phyloP scores from a whole-genome alignment of 192 early-diverging fungal genomes.

The Podila horticola region DNA sequence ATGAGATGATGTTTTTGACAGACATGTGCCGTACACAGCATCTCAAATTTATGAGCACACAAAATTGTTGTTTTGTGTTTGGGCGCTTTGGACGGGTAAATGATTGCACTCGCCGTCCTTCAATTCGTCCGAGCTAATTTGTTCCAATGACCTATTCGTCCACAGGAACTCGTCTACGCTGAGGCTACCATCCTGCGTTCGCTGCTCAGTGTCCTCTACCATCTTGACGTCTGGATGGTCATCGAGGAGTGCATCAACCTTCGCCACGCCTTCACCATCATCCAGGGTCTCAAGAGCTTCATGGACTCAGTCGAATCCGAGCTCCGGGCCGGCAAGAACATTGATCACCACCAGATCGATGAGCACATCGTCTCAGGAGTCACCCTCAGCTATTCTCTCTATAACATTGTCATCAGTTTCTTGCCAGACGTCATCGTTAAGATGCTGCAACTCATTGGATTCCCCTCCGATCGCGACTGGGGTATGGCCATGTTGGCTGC shows the following conservation, averaged over 20 bases:
- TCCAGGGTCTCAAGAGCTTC: constrained; percentile 65
- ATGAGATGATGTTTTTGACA: neutral
- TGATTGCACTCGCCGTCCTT: no score
- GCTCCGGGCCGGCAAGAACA: constrained; percentile 56
- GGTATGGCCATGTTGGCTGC: constrained; percentile 78
- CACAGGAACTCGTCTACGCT: constrained; percentile 81
- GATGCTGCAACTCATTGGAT: constrained; percentile 87
- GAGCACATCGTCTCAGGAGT: constrained; percentile 87
- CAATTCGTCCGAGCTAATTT: no score
- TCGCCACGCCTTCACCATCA: constrained; percentile 72
- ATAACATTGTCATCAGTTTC: constrained; percentile 83
- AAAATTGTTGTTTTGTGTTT: neutral
- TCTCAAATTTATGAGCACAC: neutral
- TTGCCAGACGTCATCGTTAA: constrained; percentile 77
- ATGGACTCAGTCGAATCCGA: constrained; percentile 59
- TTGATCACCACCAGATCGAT: constrained; percentile 69
- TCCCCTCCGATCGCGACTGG: constrained; percentile 77
- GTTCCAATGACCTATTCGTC: no score
- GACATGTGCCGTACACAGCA: neutral
- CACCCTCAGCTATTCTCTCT: constrained; percentile 78
- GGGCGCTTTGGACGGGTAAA: neutral
- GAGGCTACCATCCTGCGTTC: constrained; percentile 81
- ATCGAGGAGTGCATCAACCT: constrained; percentile 84
- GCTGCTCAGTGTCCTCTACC: constrained; percentile 76
- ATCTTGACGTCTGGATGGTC: constrained; percentile 79